These are phyloP conservation scores for Xylaria nigripes DNA, from an alignment of 495 filamentous ascomycete species.

Conservation along the genomic window DNA sequence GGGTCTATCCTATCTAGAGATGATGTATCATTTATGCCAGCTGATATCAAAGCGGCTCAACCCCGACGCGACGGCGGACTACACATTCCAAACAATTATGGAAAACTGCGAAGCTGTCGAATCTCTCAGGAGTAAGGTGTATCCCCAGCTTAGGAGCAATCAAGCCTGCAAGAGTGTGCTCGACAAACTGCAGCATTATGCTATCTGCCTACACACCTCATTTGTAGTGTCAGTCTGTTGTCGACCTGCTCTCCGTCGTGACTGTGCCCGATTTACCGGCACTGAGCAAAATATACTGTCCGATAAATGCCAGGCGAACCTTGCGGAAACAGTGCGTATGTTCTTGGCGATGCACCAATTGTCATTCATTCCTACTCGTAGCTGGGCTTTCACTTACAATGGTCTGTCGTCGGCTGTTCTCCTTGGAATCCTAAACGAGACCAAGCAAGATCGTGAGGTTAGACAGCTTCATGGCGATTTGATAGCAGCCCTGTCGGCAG, in stretches of 20 bases:
- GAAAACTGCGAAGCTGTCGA: constrained; percentile 41
- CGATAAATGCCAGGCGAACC: constrained; percentile 51
- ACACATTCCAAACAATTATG: constrained; percentile 40
- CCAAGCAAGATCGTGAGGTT: constrained; percentile 47
- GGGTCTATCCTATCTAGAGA: constrained; percentile 45
- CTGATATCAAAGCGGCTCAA: constrained; percentile 44
- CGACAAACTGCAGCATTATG: constrained; percentile 47
- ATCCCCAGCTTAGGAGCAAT: constrained; percentile 37
- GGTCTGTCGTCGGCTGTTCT: constrained; percentile 57
- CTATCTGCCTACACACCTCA: constrained; percentile 45
- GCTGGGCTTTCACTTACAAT: constrained; percentile 60
- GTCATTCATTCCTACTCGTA: constrained; percentile 54
- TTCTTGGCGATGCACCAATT: constrained; percentile 61
- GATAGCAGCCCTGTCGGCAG: constrained; percentile 47
- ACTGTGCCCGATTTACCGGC: constrained; percentile 30
- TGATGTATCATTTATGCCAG: constrained; percentile 46
- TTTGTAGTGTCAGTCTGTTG: constrained; percentile 50
- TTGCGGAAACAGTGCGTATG: constrained; percentile 59
- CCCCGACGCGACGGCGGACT: constrained; percentile 39
- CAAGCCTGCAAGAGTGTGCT: constrained; percentile 47
- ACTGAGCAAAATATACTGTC: constrained; percentile 41
- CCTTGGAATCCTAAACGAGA: constrained; percentile 56
- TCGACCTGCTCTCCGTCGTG: constrained; percentile 43
- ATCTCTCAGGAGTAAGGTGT: constrained; percentile 36
- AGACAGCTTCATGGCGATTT: constrained; percentile 48